Percentiles rank a stretch among this genome's conserved stretches.
phyloP scores from a whole-genome alignment of 345 rosid species.

The Gossypium anomalum region DNA sequence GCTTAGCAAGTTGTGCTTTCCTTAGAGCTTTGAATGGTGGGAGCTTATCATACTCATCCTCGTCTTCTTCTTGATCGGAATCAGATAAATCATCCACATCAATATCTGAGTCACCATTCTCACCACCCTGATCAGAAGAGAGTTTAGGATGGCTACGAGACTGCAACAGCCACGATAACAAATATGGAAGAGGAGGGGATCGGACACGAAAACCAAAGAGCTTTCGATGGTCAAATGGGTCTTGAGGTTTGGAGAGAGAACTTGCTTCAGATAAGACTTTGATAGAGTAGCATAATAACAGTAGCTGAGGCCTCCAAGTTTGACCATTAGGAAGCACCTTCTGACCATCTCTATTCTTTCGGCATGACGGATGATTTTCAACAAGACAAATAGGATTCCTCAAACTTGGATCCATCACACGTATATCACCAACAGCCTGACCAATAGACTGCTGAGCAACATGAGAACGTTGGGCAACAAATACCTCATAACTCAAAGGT shows the following conservation, averaged over 20 bases:
- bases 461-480: conserved; percentile 89
- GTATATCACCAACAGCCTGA: conserved; percentile 84
- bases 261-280: conserved; percentile 81
- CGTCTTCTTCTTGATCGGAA: conserved; percentile 76
- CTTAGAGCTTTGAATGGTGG: conserved; percentile 91
- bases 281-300: conserved; percentile 73
- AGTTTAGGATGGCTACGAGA: conserved; percentile 85
- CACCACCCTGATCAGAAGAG: conserved; percentile 73
- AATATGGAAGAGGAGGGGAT: conserved; percentile 84
- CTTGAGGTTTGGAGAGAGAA: conserved; percentile 71
- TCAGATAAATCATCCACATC: conserved; percentile 76
- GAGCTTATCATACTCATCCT: conserved; percentile 86
- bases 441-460: conserved; percentile 88
- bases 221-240: conserved; percentile 68
- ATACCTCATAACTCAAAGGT: conserved; percentile 82
- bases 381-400: conserved; percentile 86
- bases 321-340: conserved; percentile 94
- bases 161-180: conserved; percentile 90
- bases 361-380: conserved; percentile 84
- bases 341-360: conserved; percentile 79
- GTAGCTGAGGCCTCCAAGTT: conserved; percentile 78
- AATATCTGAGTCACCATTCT: conserved; percentile 72
- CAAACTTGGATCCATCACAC: conserved; percentile 82
- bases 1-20: conserved; percentile 70
- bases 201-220: conserved; percentile 85